Evolutionary conservation across 2,329 filamentous ascomycete species (phyloP).

Genomic region (Xylariaceae sp.): DNA sequence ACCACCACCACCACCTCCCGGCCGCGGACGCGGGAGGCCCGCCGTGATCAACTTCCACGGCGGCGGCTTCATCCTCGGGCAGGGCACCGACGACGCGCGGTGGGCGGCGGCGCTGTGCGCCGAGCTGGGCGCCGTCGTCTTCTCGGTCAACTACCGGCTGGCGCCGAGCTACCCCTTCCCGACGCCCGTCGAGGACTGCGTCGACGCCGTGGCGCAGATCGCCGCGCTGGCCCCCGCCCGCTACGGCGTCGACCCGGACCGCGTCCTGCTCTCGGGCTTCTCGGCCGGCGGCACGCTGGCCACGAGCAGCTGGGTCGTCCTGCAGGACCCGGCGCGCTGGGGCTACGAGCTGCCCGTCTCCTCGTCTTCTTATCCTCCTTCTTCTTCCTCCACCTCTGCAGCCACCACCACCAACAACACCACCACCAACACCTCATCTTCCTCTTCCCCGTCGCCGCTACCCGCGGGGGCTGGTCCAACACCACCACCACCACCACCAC

Average conservation of each 20-base stretch:
- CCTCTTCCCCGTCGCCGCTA: too few species aligned
- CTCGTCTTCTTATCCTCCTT: too few species aligned
- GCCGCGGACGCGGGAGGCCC: too few species aligned
- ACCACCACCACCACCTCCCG: too few species aligned
- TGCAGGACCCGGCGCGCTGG: constrained; percentile 17
- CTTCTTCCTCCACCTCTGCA: too few species aligned
- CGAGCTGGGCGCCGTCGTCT: constrained; percentile 47
- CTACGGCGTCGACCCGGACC: constrained; percentile 47
- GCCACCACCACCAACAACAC: too few species aligned
- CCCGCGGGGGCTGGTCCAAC: too few species aligned
- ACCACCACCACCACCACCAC: too few species aligned
- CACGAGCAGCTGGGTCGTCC: constrained; percentile 29
- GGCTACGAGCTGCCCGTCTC: constrained; percentile 15
- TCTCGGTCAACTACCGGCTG: constrained; percentile 59
- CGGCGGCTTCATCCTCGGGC: constrained; percentile 57
- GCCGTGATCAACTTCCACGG: constrained; percentile 60
- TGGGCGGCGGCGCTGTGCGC: constrained; percentile 48
- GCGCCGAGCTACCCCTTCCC: constrained; percentile 58
- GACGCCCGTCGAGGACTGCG: constrained; percentile 55
- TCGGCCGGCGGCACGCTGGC: constrained; percentile 52
- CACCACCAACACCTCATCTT: too few species aligned
- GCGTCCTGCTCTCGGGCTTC: constrained; percentile 54
- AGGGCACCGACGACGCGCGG: constrained; percentile 53
- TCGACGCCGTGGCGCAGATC: constrained; percentile 55
- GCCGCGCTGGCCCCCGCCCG: constrained; percentile 44